Evolutionary conservation across 805 yeast genomes (phyloP).

Genomic region (Cyberlindnera japonica): DNA sequence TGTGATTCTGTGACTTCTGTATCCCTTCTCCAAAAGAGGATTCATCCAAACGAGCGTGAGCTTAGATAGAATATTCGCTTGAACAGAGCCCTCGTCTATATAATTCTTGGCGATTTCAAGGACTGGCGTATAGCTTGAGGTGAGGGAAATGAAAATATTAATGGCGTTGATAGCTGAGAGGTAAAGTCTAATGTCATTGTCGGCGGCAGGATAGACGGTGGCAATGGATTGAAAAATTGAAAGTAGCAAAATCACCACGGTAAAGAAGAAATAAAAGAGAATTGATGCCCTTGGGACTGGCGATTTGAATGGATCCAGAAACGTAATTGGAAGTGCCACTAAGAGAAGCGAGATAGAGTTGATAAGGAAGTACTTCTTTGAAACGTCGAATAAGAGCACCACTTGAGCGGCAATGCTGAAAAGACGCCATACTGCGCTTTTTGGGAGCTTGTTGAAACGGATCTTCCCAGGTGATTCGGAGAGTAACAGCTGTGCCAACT

Average conservation of each 20-base stretch:
- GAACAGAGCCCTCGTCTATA: conserved; percentile 41
- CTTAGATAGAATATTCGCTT: conserved; percentile 68
- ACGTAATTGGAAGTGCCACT: conserved; percentile 40
- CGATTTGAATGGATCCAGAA: conserved; percentile 40
- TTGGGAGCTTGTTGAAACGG: conserved; percentile 18
- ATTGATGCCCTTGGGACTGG: conserved; percentile 61
- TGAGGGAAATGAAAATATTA: conserved; percentile 13
- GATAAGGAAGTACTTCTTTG: conserved; percentile 1
- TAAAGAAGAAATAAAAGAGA: conserved; percentile 71
- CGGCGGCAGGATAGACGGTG: conserved; percentile 26
- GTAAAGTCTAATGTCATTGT: conserved; percentile 26
- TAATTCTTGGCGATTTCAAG: conserved; percentile 39
- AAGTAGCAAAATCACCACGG: conserved; percentile 41
- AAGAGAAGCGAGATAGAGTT: conserved; percentile 20
- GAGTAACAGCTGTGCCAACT: conserved; percentile 10
- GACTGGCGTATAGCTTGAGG: conserved; percentile 32
- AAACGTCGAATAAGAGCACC: conserved; percentile 3
- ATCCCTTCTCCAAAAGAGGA: conserved; percentile 74
- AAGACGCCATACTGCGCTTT: conserved; percentile 14
- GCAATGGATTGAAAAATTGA: conserved; percentile 39
- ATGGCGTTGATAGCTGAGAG: conserved; percentile 5
- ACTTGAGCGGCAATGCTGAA: conserved; percentile 13
- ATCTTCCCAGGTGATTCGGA: conserved; percentile 5
- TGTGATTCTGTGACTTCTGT: conserved; percentile 43
- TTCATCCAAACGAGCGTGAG: conserved; percentile 92